Percentiles rank a stretch among this genome's conserved stretches.
phyloP scores from a whole-genome alignment of 2,329 filamentous ascomycete genomes.

The Periglandula ipomoeae region DNA sequence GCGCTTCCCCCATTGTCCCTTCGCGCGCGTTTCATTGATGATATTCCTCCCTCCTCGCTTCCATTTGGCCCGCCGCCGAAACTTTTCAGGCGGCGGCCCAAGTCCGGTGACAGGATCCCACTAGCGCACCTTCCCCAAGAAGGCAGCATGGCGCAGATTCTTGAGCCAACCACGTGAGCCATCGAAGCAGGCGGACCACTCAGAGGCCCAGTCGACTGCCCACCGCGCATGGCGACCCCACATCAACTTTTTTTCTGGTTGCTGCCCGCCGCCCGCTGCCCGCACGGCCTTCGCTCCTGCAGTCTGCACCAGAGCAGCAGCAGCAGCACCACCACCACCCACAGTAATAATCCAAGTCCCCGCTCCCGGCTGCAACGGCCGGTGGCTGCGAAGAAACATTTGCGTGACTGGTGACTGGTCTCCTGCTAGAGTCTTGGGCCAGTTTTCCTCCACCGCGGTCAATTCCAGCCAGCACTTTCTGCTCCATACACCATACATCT shows the following conservation, averaged over 20 bases:
- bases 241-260: background rate
- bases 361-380: slow-evolving; percentile 3
- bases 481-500: slow-evolving; percentile 3
- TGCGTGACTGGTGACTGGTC: background rate
- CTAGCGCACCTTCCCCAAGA: slow-evolving; percentile 1
- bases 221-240: background rate
- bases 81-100: background rate
- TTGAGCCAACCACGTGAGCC: slow-evolving; percentile 4
- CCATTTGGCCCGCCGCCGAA: background rate
- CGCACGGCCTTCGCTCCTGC: too few relatives aligned
- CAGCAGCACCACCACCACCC: too few relatives aligned
- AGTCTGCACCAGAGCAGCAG: too few relatives aligned
- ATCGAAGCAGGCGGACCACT: background rate
- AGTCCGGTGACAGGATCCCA: background rate
- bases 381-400: background rate
- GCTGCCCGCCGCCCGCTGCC: too few relatives aligned
- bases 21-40: background rate
- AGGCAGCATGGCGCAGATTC: background rate
- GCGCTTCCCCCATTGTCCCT: too few relatives aligned
- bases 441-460: slow-evolving; percentile 5
- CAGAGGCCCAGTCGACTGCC: background rate
- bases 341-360: too few relatives aligned
- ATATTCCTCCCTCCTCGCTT: background rate
- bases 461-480: slow-evolving; percentile 2
- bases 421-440: background rate